Conservation (phyloP, 345 rosid species). For the Moricandia moricandioides region DNA sequence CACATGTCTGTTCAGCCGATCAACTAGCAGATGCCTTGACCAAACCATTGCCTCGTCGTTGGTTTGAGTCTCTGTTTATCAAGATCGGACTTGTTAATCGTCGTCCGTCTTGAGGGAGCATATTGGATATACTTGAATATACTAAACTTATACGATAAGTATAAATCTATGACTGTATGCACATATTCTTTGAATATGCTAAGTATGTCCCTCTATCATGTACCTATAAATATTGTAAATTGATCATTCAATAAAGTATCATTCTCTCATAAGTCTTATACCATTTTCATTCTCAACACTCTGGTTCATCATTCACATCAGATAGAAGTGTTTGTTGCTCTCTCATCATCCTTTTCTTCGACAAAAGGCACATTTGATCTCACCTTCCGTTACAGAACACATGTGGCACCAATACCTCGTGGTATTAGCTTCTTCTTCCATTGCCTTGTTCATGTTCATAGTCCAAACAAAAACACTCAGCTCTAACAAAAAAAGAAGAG, state of each 20-base stretch:
- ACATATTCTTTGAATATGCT: not conserved
- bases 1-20: too few relatives aligned
- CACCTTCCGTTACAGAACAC: not conserved
- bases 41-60: not conserved
- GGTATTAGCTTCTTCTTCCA: not conserved
- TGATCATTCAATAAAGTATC: too few relatives aligned
- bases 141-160: too few relatives aligned
- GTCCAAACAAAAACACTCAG: not conserved
- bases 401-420: not conserved
- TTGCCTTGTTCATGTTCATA: not conserved
- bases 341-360: not conserved
- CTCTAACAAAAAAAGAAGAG: too few relatives aligned
- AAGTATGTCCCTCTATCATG: not conserved
- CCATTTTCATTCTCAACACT: not conserved
- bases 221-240: too few relatives aligned
- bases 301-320: not conserved
- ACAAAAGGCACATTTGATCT: not conserved
- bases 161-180: not conserved
- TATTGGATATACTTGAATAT: too few relatives aligned
- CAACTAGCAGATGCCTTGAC: not conserved
- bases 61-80: not conserved
- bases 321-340: not conserved
- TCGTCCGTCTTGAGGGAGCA: too few relatives aligned
- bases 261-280: too few relatives aligned
- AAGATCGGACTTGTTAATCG: not conserved